Evolutionary conservation across 2,329 filamentous ascomycete genomes (phyloP).

Genomic region (Fusarium udum): DNA sequence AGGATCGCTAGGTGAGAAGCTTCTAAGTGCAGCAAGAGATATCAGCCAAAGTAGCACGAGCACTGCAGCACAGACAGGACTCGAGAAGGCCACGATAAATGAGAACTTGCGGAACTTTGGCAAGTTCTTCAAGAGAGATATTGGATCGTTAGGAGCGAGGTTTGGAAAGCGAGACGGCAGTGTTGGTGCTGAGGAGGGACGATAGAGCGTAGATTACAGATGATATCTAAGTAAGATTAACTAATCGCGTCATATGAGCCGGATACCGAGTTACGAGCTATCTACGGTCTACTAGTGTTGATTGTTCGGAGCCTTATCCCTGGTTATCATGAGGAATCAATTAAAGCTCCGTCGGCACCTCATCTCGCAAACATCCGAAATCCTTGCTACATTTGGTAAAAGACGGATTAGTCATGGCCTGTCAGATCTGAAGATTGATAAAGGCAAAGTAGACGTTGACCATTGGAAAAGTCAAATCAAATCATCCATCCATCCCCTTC

Average conservation of each 20-base stretch:
- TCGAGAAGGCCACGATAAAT: conserved; percentile 78
- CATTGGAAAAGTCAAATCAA: neutral
- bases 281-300: neutral
- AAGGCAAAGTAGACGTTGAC: neutral
- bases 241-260: neutral
- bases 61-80: conserved; percentile 51
- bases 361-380: neutral
- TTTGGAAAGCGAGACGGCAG: conserved; percentile 72
- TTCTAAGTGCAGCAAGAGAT: conserved; percentile 88
- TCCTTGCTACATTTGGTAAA: neutral
- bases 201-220: conserved; percentile 13
- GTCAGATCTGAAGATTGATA: conserved; percentile 29
- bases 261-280: neutral
- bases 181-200: conserved; percentile 42
- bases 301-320: conserved; percentile 2
- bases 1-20: conserved; percentile 81
- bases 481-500: conserved; percentile 1
- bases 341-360: neutral
- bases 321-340: conserved; percentile 36
- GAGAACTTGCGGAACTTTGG: conserved; percentile 96
- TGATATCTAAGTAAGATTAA: neutral
- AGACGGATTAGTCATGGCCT: conserved; percentile 10
- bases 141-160: conserved; percentile 76
- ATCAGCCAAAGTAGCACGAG: conserved; percentile 68
- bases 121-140: conserved; percentile 93